Evolutionary conservation across 169 alveolate genomes (phyloP), one percentile per base, ranked within the genome.

Genomic region (Plasmodium inui): DNA sequence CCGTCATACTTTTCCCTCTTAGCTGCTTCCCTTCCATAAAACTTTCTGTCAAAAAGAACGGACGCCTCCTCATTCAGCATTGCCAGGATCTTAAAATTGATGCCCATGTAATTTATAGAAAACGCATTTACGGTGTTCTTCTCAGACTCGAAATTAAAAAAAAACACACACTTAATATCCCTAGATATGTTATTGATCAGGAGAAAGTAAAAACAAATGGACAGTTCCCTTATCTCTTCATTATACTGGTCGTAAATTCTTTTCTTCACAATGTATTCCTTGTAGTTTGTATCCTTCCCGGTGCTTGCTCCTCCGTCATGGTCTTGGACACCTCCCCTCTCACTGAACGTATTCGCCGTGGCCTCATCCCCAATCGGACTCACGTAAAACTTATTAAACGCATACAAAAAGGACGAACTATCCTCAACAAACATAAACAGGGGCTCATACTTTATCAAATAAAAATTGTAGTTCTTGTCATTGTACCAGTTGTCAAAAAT

Each of bases 401-500:
- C 72, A 93, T 96, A 96, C 22, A 94, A 85, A 86, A 96, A 96
- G 53, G 97, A 96, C 17, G 97, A 96, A 44, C 97, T 96, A 22
- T 96, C 97, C 34, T 96, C 97, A 22, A 96, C 90, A 83, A 96
- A 53, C 83, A 96, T 93, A 85, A 96, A 96, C 28, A 96, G 50
- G 7, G 97, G 97, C 67, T 96, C 96, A 46, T 92, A 93, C 67
- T 93, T 85, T 39, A 82, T 79, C 17, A 96, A 32, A 76, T 95
- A 95, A 28, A 82, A 37, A 39, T 92, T 61, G 94, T 95, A 96
- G 26, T 85, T 83, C 12, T 46, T 12, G 37, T 96, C 97, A 73
- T 80, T 86, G 50, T 88, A 93, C 97, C 97, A 96, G 41, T 96
- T 95, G 37, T 93, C 91, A 92, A 95, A 96, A 22, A 83, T 79